These are phyloP conservation scores for Davidsoniella neocaledoniae DNA, from an alignment of 2,329 filamentous ascomycete genomes.

Conservation along the genomic window DNA sequence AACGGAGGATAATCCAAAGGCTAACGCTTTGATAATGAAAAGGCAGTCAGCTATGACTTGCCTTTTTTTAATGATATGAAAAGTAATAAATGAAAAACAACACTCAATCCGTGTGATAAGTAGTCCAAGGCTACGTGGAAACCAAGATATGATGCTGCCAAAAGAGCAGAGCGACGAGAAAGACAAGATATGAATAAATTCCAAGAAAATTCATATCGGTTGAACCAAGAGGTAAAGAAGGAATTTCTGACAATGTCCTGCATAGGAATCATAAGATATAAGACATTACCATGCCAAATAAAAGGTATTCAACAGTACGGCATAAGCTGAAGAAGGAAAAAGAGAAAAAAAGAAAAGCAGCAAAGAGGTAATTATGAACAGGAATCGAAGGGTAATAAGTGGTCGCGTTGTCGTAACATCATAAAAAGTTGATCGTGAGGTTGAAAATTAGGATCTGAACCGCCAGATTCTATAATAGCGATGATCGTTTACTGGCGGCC, in stretches of 20 bases:
- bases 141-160: background rate
- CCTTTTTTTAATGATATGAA: background rate
- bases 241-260: too few relatives aligned
- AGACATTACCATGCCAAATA: background rate
- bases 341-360: background rate
- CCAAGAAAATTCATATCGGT: too few relatives aligned
- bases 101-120: too few relatives aligned
- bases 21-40: too few relatives aligned
- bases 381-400: background rate
- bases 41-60: too few relatives aligned
- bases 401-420: constrained; percentile 3
- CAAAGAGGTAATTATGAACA: background rate
- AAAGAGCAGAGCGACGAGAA: background rate
- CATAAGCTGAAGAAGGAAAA: background rate
- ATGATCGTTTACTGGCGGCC: too few relatives aligned
- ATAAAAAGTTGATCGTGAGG: constrained; percentile 7
- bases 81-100: background rate
- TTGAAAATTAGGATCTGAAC: too few relatives aligned
- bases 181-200: background rate
- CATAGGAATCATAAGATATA: background rate
- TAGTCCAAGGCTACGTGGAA: background rate
- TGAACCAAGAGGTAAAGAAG: too few relatives aligned
- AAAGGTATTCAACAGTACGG: too few relatives aligned
- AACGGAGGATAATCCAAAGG: too few relatives aligned
- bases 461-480: too few relatives aligned